Evolutionary conservation across 208 protist species (phyloP).

Genomic region (Acanthamoeba lenticulata): DNA sequence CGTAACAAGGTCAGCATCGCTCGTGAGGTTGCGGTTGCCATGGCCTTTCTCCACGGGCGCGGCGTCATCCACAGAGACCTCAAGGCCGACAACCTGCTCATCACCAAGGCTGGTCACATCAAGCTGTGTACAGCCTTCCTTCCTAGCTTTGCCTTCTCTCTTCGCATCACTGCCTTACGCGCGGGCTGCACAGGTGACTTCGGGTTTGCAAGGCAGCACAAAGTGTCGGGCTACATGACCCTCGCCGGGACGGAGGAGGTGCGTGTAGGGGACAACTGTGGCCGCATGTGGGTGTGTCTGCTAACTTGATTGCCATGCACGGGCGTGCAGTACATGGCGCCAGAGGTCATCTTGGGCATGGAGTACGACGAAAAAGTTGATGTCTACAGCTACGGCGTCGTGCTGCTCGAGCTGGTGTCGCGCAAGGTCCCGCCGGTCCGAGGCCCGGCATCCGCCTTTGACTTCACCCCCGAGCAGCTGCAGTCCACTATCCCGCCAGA

Average conservation of each 20-base stretch:
- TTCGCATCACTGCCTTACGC: not conserved
- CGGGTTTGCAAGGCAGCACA: not conserved
- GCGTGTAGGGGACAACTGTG: not conserved
- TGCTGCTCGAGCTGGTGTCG: not conserved
- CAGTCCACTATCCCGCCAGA: not conserved
- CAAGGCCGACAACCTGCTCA: conserved; percentile 31
- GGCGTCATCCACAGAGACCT: conserved; percentile 43
- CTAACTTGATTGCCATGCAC: not conserved
- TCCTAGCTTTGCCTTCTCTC: not conserved
- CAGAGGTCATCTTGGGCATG: not conserved
- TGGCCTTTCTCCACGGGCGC: conserved; percentile 1
- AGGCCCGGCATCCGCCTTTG: not conserved
- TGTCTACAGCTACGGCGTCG: not conserved
- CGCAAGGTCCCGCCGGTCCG: not conserved
- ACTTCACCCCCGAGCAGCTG: not conserved
- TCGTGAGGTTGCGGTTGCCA: not conserved
- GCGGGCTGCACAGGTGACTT: not conserved
- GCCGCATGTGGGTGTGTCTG: no score
- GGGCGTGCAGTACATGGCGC: not conserved
- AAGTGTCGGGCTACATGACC: not conserved
- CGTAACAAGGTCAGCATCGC: not conserved
- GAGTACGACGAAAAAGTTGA: not conserved
- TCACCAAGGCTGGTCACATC: not conserved
- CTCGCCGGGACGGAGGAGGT: not conserved
- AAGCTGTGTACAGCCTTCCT: not conserved